phyloP scores from a whole-genome alignment of 2,329 filamentous ascomycete species.

The Fusarium coffeatum region DNA sequence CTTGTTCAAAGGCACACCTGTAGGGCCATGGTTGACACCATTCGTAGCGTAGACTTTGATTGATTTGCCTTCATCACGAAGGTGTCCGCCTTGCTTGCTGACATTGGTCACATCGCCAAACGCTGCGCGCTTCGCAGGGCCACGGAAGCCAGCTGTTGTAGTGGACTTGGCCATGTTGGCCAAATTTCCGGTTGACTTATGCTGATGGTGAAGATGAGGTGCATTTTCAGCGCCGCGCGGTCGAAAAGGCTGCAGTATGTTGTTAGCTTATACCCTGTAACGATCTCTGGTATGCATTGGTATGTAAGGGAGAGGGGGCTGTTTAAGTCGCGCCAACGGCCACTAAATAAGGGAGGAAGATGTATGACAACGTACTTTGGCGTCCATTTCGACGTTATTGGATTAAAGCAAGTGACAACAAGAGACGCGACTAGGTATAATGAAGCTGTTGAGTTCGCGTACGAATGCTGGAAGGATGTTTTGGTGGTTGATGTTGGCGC shows the following conservation, averaged over 20 bases:
- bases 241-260: slow-evolving; percentile 54
- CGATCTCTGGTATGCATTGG: slow-evolving; percentile 8
- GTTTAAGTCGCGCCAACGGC: slow-evolving; percentile 3
- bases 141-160: slow-evolving; percentile 49
- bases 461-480: slow-evolving; percentile 28
- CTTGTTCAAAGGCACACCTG: slow-evolving; percentile 52
- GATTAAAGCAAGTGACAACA: slow-evolving; percentile 31
- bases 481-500: slow-evolving; percentile 24
- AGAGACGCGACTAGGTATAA: slow-evolving; percentile 39
- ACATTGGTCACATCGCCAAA: slow-evolving; percentile 88
- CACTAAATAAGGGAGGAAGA: slow-evolving; percentile 20
- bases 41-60: slow-evolving; percentile 48
- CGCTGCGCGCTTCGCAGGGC: slow-evolving; percentile 76
- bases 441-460: slow-evolving; percentile 20
- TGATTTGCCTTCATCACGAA: slow-evolving; percentile 52
- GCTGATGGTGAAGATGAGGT: slow-evolving; percentile 75
- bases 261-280: slow-evolving; percentile 31
- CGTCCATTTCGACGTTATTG: slow-evolving; percentile 49
- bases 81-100: slow-evolving; percentile 51
- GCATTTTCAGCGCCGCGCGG: slow-evolving; percentile 63
- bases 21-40: slow-evolving; percentile 41
- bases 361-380: slow-evolving; percentile 48
- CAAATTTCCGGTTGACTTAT: slow-evolving; percentile 80
- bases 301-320: slow-evolving; percentile 34
- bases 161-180: slow-evolving; percentile 46